Base-by-base conservation (phyloP, 2,329 filamentous ascomycete genomes). In the Fusarium sterilihyphosum region DNA sequence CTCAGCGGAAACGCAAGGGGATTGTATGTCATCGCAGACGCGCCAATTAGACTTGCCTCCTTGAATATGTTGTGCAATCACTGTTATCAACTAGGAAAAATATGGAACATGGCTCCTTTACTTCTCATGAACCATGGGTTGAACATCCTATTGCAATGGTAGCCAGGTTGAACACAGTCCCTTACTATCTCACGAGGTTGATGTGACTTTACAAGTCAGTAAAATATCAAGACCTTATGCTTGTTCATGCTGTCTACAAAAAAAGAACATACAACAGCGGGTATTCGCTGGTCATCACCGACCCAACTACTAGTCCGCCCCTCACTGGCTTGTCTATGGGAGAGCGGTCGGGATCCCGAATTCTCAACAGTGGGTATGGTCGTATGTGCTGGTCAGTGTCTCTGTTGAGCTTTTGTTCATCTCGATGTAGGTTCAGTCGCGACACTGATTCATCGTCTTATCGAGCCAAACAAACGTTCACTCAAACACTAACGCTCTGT, bases 321-420 rank as follows among this genome's bases (percentile, higher is more conserved):
- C 58, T 61, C 47, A 61, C 58, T 61, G 47, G 47, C 58, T 61
- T 56, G 47, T 61, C 47, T 61, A 56, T 61, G 46, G 47, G 58
- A 61, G 58, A 61, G 46, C 58, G 47, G 58, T 56, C 58, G 58
- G 47, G 47, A 56, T 61, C 58, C 47, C 37, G 47, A 61, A 61
- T 61, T 61, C 29, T 61, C 47, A 61, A 61, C 47, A 61, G 58
- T 56, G 37, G 58, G 58, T 61, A 61, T 56, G 58, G 58, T 61
- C 58, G 58, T 61, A 61, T 56, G 58, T 61, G 26, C 47, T 41
- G 22, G 8, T 8, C 26, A 40, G 4, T 17, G 11, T 5, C 35
- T 17, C 8, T 8, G 17, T 18, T 54, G 17, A 20, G 35, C 14
- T 22, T 35, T 26, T 61, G 26, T 56, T 29, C 14, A 8, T 37